A percentile compares a stretch with the other conserved stretches of the same genome.
phyloP scores from a whole-genome alignment of 805 yeast species.

The Schwanniomyces polymorphus region DNA sequence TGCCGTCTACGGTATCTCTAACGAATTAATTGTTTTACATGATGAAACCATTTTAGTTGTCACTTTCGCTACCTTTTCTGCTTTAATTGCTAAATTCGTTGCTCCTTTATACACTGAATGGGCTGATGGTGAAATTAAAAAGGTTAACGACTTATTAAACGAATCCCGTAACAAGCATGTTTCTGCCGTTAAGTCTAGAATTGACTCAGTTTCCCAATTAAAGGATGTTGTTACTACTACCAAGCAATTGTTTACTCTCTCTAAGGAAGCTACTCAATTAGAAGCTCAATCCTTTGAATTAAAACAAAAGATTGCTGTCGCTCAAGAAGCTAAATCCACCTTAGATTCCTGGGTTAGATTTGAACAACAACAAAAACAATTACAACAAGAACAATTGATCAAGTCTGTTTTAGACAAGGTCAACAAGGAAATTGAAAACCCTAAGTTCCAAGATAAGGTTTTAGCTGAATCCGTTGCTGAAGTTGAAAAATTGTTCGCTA shows the following conservation, averaged over 20 bases:
- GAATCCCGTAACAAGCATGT: conserved; percentile 89
- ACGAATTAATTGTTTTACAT: conserved; percentile 88
- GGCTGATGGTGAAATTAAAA: conserved; percentile 84
- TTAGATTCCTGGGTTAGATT: conserved; percentile 99
- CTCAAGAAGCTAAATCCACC: conserved; percentile 88
- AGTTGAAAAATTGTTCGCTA: conserved; percentile 79
- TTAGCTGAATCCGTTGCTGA: conserved; percentile 91
- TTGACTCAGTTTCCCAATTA: conserved; percentile 81
- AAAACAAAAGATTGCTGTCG: conserved; percentile 86
- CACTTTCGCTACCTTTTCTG: conserved; percentile 76
- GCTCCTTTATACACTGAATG: conserved; percentile 95
- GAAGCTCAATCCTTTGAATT: conserved; percentile 94
- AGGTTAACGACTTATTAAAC: conserved; percentile 79
- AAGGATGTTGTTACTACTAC: conserved; percentile 92
- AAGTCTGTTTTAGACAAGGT: conserved; percentile 85
- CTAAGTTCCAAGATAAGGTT: conserved; percentile 91
- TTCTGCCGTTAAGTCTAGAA: conserved; percentile 89
- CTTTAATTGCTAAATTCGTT: conserved; percentile 76
- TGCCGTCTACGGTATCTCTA: conserved; percentile 88
- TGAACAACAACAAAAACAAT: conserved; percentile 94
- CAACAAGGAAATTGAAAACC: conserved; percentile 76
- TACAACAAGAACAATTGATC: conserved; percentile 91
- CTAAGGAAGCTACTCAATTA: conserved; percentile 94
- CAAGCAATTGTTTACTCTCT: conserved; percentile 85
- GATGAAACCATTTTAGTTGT: conserved; percentile 87